Percentiles rank a stretch among this genome's conserved stretches.
Conservation (phyloP, 192 early-diverging fungal genomes). For the Linnemannia schmuckeri region DNA sequence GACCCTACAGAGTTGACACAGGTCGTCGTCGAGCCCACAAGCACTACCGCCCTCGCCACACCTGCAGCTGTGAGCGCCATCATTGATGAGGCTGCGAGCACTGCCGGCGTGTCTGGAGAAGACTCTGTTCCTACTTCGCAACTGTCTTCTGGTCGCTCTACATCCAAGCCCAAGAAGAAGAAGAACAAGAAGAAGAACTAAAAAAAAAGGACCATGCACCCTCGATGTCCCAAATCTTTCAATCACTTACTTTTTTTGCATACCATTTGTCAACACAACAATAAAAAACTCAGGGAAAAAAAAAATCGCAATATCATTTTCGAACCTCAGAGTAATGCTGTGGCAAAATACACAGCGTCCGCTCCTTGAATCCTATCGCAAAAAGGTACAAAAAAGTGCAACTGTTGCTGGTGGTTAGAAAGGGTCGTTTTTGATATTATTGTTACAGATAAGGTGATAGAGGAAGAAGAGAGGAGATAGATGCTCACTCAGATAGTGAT, state of each 20-base stretch:
- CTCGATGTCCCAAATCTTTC: too few species aligned
- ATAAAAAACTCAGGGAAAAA: not conserved
- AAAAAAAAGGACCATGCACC: not conserved
- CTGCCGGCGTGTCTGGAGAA: not conserved
- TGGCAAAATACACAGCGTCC: not conserved
- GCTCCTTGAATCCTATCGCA: not conserved
- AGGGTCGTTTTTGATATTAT: not conserved
- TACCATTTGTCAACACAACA: not conserved
- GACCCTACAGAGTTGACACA: conserved; percentile 24
- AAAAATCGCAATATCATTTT: not conserved
- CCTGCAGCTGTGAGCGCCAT: not conserved
- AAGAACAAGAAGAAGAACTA: conserved; percentile 8
- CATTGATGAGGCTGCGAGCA: not conserved
- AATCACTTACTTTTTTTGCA: not conserved
- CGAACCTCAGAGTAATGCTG: not conserved
- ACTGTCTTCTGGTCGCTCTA: not conserved
- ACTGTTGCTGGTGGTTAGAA: not conserved
- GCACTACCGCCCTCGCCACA: not conserved
- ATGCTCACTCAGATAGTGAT: conserved; percentile 44
- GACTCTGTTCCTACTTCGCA: not conserved
- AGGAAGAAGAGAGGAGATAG: not conserved
- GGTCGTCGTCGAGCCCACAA: conserved; percentile 13
- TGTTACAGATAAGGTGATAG: not conserved
- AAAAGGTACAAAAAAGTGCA: not conserved
- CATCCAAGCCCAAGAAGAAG: conserved; percentile 7